Conservation (phyloP, 2,329 filamentous ascomycete species). For the Allantophomopsis lycopodina region DNA sequence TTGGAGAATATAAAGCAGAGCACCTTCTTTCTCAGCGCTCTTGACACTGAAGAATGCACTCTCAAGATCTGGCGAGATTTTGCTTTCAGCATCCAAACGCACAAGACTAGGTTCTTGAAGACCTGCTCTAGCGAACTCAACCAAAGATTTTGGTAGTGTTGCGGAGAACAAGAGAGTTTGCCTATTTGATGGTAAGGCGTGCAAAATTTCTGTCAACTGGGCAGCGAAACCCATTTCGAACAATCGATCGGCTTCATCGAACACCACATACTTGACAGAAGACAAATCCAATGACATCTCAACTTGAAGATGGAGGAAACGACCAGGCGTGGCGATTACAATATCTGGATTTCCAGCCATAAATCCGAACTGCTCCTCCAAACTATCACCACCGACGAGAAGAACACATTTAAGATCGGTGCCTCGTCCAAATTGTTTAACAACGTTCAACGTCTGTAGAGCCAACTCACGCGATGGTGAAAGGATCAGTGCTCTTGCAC, state of each 20-base stretch:
- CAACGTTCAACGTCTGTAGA: constrained; percentile 87
- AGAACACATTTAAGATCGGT: constrained; percentile 86
- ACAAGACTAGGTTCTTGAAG: constrained; percentile 85
- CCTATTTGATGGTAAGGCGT: constrained; percentile 68
- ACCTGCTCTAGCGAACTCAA: constrained; percentile 90
- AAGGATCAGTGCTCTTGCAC: constrained; percentile 73
- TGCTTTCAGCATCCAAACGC: constrained; percentile 84
- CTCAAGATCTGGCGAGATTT: constrained; percentile 91
- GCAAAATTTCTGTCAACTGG: constrained; percentile 84
- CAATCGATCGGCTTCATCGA: constrained; percentile 90
- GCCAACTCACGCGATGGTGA: constrained; percentile 91
- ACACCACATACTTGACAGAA: constrained; percentile 86
- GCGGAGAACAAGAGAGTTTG: constrained; percentile 94
- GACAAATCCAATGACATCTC: constrained; percentile 91
- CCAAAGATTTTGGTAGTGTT: constrained; percentile 82
- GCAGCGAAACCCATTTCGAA: constrained; percentile 98
- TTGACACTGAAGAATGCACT: constrained; percentile 93
- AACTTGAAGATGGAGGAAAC: constrained; percentile 91
- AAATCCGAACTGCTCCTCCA: constrained; percentile 87
- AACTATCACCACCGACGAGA: constrained; percentile 84
- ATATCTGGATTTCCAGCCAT: constrained; percentile 96
- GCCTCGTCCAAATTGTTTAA: constrained; percentile 83
- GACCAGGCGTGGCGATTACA: constrained; percentile 90
- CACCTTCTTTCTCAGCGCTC: constrained; percentile 84
- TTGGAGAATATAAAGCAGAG: constrained; percentile 75